Conservation (phyloP, 805 yeast genomes). For the Candida vartiovaarae region DNA sequence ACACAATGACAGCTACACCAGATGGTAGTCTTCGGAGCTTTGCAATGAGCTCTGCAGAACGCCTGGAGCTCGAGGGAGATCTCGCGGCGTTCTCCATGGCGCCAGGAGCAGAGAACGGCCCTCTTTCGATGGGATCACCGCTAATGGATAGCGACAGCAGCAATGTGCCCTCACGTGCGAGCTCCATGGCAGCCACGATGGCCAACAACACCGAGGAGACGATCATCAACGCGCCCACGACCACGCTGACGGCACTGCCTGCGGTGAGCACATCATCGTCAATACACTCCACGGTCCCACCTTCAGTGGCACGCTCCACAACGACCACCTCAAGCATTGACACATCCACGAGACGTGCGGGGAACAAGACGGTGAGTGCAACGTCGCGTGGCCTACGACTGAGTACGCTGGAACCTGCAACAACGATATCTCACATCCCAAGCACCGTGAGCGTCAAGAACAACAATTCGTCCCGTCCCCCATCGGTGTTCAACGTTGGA, state of each 20-base stretch:
- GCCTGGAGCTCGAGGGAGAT: too few species aligned
- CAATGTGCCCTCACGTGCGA: background rate
- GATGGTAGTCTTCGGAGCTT: too few species aligned
- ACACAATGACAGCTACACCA: too few species aligned
- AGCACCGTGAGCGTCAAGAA: conserved; percentile 14
- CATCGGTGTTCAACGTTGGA: conserved; percentile 13
- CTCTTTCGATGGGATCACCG: background rate
- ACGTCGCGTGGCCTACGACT: conserved; percentile 17
- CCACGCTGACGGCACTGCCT: background rate
- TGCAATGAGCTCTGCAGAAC: too few species aligned
- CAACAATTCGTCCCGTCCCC: conserved; percentile 16
- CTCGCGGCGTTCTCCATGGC: too few species aligned
- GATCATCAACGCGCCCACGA: background rate
- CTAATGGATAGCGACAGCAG: background rate
- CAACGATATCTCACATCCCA: conserved; percentile 14
- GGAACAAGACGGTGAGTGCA: conserved; percentile 13
- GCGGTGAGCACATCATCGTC: conserved; percentile 1
- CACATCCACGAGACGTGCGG: background rate
- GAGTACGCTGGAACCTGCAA: conserved; percentile 16
- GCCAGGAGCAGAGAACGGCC: too few species aligned
- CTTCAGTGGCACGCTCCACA: conserved; percentile 5
- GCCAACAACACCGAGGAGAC: background rate
- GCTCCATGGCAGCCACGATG: background rate
- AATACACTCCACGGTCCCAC: conserved; percentile 2
- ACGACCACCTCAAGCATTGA: background rate